Evolutionary conservation across 2,329 filamentous ascomycete genomes (phyloP), one percentile per base, ranked within the genome.

Genomic region (Juglanconis oblonga): DNA sequence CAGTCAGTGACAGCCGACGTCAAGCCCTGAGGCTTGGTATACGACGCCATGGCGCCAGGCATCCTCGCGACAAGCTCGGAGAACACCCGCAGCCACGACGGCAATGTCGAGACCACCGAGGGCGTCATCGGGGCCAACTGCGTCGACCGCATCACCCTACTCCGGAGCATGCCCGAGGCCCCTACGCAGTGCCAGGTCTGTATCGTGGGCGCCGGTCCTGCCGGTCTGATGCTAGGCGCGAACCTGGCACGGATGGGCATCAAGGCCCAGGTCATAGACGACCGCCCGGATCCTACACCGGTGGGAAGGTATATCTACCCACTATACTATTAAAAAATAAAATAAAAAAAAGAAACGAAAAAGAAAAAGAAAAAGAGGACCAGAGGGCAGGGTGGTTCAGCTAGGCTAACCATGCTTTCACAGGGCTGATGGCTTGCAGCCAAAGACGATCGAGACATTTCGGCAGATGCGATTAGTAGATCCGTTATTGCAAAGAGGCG

Each of bases 381-480:
- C 32, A 56, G 33, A 7, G 8, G 3, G 5, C 9, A 5, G 11
- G 17, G 44, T n/a, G 32, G n/a, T 45, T 57, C 31, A 44, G 40
- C 42, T 55, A n/a, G 48, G 42, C 68, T 62, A 59, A 69, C 66
- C 32, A 54, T 52, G 51, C 29, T 53, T 55, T 51, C 63, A 59
- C 67, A 82, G 80, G 71, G 88, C 88, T 63, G 89, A 92, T 71
- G 89, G 89, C 45, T 77, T 92, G 55, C 89, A 92, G 68, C 89
- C 89, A 49, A 92, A 92, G 74, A 89, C 88, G 1, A 90, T 92
- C 67, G 89, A 92, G 75, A 92, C 89, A 0, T 83, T 91, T 67
- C 83, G 85, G 63, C 88, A 91, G 73, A 85, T 92, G 78, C 80
- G 87, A 38, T 74, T 91, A n/a, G 87, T 85, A n/a, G 87, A 91